Evolutionary conservation across 2,329 filamentous ascomycete species (phyloP).

Genomic region (Reticulascus tulasneorum): DNA sequence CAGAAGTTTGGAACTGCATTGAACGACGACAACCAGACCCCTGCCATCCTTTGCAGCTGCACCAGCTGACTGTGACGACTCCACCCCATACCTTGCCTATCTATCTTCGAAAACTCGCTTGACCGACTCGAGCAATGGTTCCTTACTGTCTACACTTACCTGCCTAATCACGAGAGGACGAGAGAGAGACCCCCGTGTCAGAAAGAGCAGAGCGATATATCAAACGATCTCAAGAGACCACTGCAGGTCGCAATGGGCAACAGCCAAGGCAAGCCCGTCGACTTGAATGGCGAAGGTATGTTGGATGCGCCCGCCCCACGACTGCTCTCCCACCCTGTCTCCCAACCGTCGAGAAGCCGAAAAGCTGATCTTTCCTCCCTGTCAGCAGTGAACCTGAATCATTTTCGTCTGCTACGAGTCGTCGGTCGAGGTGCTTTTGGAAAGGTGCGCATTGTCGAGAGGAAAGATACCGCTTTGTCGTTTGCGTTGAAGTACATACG

Average conservation of each 20-base stretch:
- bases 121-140: constrained; percentile 12
- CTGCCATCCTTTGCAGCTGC: constrained; percentile 13
- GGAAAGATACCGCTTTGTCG: constrained; percentile 88
- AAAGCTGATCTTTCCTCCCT: constrained; percentile 3
- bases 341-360: too few relatives aligned
- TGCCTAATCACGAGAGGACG: constrained; percentile 12
- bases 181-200: too few relatives aligned
- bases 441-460: constrained; percentile 97
- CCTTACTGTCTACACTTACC: constrained; percentile 6
- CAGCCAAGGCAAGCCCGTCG: constrained; percentile 87
- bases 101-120: constrained; percentile 7
- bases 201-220: too few relatives aligned
- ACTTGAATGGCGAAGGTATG: constrained; percentile 89
- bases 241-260: constrained; percentile 69
- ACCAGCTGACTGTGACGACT: constrained; percentile 14
- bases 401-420: constrained; percentile 91
- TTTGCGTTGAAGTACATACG: constrained; percentile 98
- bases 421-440: constrained; percentile 98
- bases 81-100: constrained; percentile 15
- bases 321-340: neutral
- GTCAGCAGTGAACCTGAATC: constrained; percentile 81
- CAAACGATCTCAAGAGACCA: constrained; percentile 11
- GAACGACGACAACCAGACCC: too few relatives aligned
- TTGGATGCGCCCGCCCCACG: constrained; percentile 1
- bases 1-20: too few relatives aligned